Base-by-base conservation (phyloP, 352 stramenopile species). In the Globisporangium heterothallicum region DNA sequence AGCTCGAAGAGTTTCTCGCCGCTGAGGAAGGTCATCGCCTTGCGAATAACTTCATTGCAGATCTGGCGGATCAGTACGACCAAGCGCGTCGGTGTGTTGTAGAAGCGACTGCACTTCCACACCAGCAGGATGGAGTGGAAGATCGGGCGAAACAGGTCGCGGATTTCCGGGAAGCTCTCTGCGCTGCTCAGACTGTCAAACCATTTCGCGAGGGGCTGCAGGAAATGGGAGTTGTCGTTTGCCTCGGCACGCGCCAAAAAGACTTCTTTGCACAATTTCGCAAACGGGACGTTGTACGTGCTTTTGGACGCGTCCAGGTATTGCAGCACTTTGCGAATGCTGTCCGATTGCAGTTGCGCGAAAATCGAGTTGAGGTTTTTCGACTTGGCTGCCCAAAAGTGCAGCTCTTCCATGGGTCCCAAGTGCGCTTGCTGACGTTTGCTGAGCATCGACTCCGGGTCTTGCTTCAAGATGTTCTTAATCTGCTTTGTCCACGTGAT, bases 401-500 rank as follows among this genome's bases (percentile, higher is more conserved):
- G 63, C 9, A 97, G 70, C 66, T 97, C 90, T 35, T 88, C 84
- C 56, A 92, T 74, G 1, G 89, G 89, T 2, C 84, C 85, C n/a
- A 83, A 74, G 46, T 95, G 78, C 10, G 42, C 42, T 4, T 73
- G 67, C 10, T 71, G 58, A 6, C 67, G 76, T 32, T 82, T 77
- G 57, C 66, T 84, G 14, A 96, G 60, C 1, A 79, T 49, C 29
- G 72, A 65, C 53, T 97, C 89, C 1, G 89, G 81, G 49, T 97
- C 88, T 56, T 93, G 74, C 36, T 92, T 94, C 1, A 97, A 51
- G 16, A 97, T 93, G 58, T 90, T 89, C 54, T 96, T 97, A 59
- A 97, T 97, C 68, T 97, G 91, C 55, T 96, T 97, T 1, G 90
- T 97, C 91, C 91, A 97, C 1, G 84, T 96, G 52, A 97, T 97